Conservation (phyloP, 2,329 filamentous ascomycete genomes). For the Cladorrhinum sp. region DNA sequence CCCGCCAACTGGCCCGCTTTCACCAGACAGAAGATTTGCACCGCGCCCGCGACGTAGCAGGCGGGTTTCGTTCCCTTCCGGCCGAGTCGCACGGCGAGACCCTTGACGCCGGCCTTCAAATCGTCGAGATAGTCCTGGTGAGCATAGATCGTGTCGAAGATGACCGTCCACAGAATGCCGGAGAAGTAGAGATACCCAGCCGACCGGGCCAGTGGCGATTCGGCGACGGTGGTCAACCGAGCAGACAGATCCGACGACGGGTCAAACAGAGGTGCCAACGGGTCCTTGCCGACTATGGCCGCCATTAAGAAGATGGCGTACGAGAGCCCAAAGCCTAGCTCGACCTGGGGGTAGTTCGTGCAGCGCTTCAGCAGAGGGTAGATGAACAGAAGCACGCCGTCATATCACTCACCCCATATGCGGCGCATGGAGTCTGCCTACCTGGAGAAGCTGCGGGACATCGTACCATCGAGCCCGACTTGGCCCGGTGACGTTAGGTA, state of each 20-base stretch:
- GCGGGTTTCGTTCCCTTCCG: conserved; percentile 4
- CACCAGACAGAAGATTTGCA: conserved; percentile 6
- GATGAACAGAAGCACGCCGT: conserved; percentile 22
- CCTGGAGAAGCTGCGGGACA: neutral
- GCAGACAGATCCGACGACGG: conserved; percentile 13
- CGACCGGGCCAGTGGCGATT: conserved; percentile 3
- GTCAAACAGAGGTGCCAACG: neutral
- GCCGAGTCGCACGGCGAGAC: conserved; percentile 21
- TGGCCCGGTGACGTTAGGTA: neutral
- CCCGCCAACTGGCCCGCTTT: conserved; percentile 1
- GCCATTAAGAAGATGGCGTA: neutral
- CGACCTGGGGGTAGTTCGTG: conserved; percentile 51
- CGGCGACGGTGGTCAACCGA: conserved; percentile 1
- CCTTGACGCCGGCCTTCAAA: conserved; percentile 35
- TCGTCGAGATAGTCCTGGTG: conserved; percentile 37
- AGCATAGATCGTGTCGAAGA: conserved; percentile 38
- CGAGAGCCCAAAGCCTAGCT: conserved; percentile 46
- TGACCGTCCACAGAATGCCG: conserved; percentile 31
- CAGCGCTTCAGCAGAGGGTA: conserved; percentile 53
- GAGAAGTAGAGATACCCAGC: conserved; percentile 24
- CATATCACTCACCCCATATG: conserved; percentile 41
- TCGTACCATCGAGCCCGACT: neutral
- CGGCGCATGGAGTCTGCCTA: conserved; percentile 9
- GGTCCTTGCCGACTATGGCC: neutral
- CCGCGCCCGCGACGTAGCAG: conserved; percentile 4